Evolutionary conservation across 441 rosid species (phyloP).

Genomic region (Jatropha podagrica): DNA sequence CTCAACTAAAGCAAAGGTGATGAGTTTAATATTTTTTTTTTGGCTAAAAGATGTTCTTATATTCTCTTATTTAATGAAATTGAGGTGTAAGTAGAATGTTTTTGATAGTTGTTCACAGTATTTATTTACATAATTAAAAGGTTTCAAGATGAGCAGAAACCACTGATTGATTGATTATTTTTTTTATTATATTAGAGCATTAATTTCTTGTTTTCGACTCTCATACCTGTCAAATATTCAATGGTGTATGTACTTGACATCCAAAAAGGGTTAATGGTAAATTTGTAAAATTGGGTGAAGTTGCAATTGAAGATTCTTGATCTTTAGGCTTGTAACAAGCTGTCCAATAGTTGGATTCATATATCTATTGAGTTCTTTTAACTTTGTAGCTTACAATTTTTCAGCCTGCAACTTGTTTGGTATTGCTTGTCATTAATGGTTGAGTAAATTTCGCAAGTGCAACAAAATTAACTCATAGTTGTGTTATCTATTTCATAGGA

Average conservation of each 20-base stretch:
- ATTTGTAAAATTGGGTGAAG: not conserved
- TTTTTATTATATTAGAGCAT: not conserved
- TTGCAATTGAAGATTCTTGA: not conserved
- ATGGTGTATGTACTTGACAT: not conserved
- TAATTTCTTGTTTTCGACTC: not conserved
- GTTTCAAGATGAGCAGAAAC: not conserved
- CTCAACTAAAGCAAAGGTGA: slow-evolving; percentile 91
- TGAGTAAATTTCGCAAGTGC: not conserved
- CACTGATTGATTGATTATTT: not conserved
- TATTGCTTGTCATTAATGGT: not conserved
- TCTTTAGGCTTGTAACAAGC: not conserved
- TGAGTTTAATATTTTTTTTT: not conserved
- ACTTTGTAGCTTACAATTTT: not conserved
- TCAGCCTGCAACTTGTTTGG: not conserved
- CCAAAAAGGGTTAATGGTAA: not conserved
- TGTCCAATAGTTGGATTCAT: not conserved
- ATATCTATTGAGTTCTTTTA: not conserved
- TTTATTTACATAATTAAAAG: not conserved
- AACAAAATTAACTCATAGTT: slow-evolving; percentile 6
- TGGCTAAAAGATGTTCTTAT: not conserved
- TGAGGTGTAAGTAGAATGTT: not conserved
- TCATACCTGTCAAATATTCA: not conserved
- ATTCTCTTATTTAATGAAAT: slow-evolving; percentile 9
- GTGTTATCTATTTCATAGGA: slow-evolving; percentile 45
- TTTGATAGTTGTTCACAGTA: not conserved